Base-by-base conservation (phyloP, 78 protist species). In the Dictyostelium firmibasis region DNA sequence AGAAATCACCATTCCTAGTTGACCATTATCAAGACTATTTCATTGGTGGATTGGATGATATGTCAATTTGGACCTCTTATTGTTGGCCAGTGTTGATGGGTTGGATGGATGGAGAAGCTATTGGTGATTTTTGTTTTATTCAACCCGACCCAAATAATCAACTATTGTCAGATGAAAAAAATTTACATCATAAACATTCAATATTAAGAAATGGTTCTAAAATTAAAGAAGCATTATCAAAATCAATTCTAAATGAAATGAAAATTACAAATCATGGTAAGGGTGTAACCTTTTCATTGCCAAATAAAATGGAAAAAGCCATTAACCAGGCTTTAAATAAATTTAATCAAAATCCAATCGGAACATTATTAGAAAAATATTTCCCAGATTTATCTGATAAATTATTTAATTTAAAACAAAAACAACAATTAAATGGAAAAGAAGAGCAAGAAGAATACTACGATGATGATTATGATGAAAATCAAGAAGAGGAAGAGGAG, bases 31-130 rank as follows among this genome's bases (percentile, higher is more conserved):
- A 88, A 67, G 93, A 88, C 35, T 88, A 88, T 31, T 88, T 88
- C 53, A 79, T 62, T 27, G 93, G 93, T 60, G 93, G 93, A n/a
- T 27, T 88, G 3, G 93, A 88, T 31, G 93, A 88, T 43, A 88
- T 88, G 93, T 84, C 93, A 4, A 23, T 88, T 8, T 88, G 93
- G 93, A 88, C 93, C 25, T 78, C 70, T 2, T 88, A 88, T 29
- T 88, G 93, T 64, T 88, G 93, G 93, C 93, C 93, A 18, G 93
- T 88, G 4, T 43, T 88, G 8, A 88, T 88, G 85, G 93, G 93
- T 20, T 88, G 93, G 93, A 57, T 88, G 81, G 53, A 88, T 14
- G 93, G 93, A 2, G 36, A 36, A 2, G 33, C 4, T 1, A 88
- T 88, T 25, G 81, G 86, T 16, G 43, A 76, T 13, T 88, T 76